phyloP scores from a whole-genome alignment of 2,329 filamentous ascomycete species.

The Fusarium sp. region DNA sequence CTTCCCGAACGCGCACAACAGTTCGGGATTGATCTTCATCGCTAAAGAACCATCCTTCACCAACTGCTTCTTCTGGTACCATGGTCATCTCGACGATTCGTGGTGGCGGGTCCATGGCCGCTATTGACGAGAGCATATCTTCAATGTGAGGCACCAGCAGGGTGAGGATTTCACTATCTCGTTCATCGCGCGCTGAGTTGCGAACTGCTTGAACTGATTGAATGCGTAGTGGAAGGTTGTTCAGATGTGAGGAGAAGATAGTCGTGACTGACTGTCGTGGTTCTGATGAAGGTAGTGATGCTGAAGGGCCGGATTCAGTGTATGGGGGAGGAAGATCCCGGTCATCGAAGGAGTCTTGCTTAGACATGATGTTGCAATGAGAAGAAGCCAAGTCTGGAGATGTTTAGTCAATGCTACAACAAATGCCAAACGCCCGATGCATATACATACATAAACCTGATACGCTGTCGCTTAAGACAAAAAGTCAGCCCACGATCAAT shows the following conservation, averaged over 20 bases:
- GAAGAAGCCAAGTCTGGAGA: not conserved
- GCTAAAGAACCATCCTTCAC: conserved; percentile 48
- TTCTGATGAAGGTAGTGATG: not conserved
- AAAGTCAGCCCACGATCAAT: conserved; percentile 17
- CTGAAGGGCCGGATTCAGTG: conserved; percentile 27
- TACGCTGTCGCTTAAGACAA: not conserved
- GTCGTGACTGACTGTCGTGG: conserved; percentile 32
- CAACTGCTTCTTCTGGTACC: conserved; percentile 55
- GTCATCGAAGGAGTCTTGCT: conserved; percentile 16
- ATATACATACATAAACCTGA: not conserved
- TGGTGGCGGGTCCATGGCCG: conserved; percentile 45
- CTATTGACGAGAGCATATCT: conserved; percentile 53
- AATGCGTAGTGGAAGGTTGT: conserved; percentile 51
- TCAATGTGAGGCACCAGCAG: conserved; percentile 55
- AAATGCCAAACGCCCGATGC: conserved; percentile 14
- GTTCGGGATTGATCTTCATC: conserved; percentile 46
- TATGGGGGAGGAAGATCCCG: conserved; percentile 43
- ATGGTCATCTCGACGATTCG: conserved; percentile 55
- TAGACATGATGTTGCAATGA: conserved; percentile 22
- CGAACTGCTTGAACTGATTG: conserved; percentile 47
- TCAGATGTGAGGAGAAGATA: conserved; percentile 50
- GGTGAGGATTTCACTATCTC: conserved; percentile 53
- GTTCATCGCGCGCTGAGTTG: conserved; percentile 47
- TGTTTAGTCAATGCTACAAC: not conserved
- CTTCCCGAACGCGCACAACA: conserved; percentile 45